phyloP scores from a whole-genome alignment of 2,329 filamentous ascomycete species.

The Ceratocystis lukuohia region DNA sequence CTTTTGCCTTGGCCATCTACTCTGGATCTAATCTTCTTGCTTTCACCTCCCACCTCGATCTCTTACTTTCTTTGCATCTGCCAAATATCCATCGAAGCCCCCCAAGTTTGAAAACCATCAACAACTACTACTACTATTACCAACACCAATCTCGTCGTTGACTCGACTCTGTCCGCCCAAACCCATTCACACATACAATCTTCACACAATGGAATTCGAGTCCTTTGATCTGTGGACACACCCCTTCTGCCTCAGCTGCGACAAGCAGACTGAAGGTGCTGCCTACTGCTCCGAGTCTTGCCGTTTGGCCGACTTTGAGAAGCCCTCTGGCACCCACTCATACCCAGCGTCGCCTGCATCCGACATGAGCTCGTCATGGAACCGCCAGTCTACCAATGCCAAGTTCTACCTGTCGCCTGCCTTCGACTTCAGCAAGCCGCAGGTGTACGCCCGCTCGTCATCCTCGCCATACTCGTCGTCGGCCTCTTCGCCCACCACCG shows the following conservation, averaged over 20 bases:
- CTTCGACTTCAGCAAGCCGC: slow-evolving; percentile 58
- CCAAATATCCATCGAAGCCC: background rate
- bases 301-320: slow-evolving; percentile 75
- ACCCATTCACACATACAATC: background rate
- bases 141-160: slow-evolving; percentile 6
- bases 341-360: slow-evolving; percentile 24
- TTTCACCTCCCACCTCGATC: background rate
- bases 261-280: slow-evolving; percentile 61
- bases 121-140: background rate
- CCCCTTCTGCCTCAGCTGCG: slow-evolving; percentile 88
- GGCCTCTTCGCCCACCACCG: slow-evolving; percentile 23
- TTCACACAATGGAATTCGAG: slow-evolving; percentile 32
- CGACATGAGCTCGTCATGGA: slow-evolving; percentile 14
- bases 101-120: background rate
- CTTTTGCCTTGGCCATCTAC: background rate
- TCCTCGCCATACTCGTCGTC: slow-evolving; percentile 26
- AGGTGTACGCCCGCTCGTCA: slow-evolving; percentile 38
- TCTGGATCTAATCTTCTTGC: slow-evolving; percentile 7
- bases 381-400: slow-evolving; percentile 22
- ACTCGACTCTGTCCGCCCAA: background rate
- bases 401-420: slow-evolving; percentile 59
- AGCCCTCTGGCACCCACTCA: slow-evolving; percentile 26
- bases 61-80: background rate
- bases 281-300: slow-evolving; percentile 90
- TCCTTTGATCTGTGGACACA: slow-evolving; percentile 58